Conservation (phyloP, 192 early-diverging fungal genomes). For the Coemansia sp. region DNA sequence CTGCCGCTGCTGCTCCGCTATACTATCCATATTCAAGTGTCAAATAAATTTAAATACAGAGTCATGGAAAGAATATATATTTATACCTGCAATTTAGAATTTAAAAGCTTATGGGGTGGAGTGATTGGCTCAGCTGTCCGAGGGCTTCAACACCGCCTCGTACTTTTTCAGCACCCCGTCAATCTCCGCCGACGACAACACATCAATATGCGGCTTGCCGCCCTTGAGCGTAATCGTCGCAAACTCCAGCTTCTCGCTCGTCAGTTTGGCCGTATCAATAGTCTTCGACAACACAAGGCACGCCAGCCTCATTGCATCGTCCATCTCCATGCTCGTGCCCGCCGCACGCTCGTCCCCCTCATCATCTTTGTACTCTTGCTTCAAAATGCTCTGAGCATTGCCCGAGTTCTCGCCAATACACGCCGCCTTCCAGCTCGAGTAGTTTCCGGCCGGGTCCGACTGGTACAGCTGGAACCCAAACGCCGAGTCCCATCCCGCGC, state of each 20-base stretch:
- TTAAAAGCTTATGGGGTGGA: constrained; percentile 9
- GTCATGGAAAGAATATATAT: background rate
- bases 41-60: background rate
- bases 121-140: constrained; percentile 17
- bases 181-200: constrained; percentile 44
- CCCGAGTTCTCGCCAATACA: constrained; percentile 95
- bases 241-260: constrained; percentile 90
- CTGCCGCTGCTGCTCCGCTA: constrained; percentile 72
- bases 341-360: constrained; percentile 1
- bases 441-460: constrained; percentile 98
- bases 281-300: constrained; percentile 95
- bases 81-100: constrained; percentile 1
- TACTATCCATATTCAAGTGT: constrained; percentile 54
- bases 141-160: constrained; percentile 43
- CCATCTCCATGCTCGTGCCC: constrained; percentile 58
- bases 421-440: constrained; percentile 98
- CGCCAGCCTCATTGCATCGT: constrained; percentile 88
- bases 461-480: constrained; percentile 96
- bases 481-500: constrained; percentile 89
- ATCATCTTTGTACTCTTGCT: constrained; percentile 95
- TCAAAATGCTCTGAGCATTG: constrained; percentile 88
- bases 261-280: constrained; percentile 91
- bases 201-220: constrained; percentile 34
- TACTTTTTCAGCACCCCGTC: constrained; percentile 42
- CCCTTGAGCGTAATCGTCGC: constrained; percentile 72